Evolutionary conservation across 257 asterid species (phyloP).

Genomic region (Mitragyna speciosa): DNA sequence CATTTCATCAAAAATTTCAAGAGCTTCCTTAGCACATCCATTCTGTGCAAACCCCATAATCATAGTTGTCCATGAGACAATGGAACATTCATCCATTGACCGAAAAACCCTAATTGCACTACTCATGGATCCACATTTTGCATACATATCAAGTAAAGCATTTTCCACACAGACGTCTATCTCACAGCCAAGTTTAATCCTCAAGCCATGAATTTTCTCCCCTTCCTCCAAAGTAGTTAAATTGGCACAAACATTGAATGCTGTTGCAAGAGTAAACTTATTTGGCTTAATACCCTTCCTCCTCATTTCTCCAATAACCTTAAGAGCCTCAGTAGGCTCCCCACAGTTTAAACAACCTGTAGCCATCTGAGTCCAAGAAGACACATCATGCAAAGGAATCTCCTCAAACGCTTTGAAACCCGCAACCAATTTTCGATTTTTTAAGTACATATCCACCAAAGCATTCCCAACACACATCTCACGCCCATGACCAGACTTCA

Average conservation of each 20-base stretch:
- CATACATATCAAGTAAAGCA: slow-evolving; percentile 71
- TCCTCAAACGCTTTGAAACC: slow-evolving; percentile 66
- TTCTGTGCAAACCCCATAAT: slow-evolving; percentile 75
- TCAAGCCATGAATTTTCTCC: slow-evolving; percentile 48
- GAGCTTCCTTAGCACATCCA: slow-evolving; percentile 53
- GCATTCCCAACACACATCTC: slow-evolving; percentile 70
- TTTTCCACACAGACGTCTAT: slow-evolving; percentile 65
- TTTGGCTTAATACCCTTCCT: slow-evolving; percentile 53
- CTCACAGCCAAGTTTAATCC: slow-evolving; percentile 46
- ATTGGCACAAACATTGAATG: slow-evolving; percentile 62
- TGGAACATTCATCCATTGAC: slow-evolving; percentile 52
- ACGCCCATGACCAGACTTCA: slow-evolving; percentile 60
- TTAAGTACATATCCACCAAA: slow-evolving; percentile 68
- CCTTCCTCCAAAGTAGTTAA: slow-evolving; percentile 60
- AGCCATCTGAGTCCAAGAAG: slow-evolving; percentile 75
- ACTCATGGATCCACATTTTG: slow-evolving; percentile 65
- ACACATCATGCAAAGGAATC: slow-evolving; percentile 50
- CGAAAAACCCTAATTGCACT: slow-evolving; percentile 48
- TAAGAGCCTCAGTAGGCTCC: slow-evolving; percentile 53
- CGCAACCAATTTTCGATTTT: slow-evolving; percentile 38
- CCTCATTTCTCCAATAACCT: slow-evolving; percentile 55
- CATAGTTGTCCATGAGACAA: slow-evolving; percentile 83
- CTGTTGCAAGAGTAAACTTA: slow-evolving; percentile 67
- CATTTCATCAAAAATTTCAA: slow-evolving; percentile 59
- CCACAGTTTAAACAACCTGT: slow-evolving; percentile 60